Evolutionary conservation across 1,284 basidiomycete genomes (phyloP).

Genomic region (Abortiporus biennis): DNA sequence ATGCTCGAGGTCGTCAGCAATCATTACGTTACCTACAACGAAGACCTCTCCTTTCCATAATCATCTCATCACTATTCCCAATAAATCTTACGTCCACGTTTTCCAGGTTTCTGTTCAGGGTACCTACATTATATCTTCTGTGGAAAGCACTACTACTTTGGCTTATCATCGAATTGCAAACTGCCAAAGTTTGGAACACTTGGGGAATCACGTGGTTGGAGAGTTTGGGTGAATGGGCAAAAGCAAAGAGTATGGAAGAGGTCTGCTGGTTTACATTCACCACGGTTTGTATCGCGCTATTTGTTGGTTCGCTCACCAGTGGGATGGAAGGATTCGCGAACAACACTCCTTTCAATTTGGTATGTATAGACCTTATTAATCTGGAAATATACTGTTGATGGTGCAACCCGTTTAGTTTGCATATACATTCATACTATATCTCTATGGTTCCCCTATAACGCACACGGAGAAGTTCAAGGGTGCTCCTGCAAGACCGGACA

Average conservation of each 20-base stretch:
- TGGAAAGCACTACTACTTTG: constrained; percentile 49
- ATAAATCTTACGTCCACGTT: constrained; percentile 53
- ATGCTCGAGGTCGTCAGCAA: too few species aligned
- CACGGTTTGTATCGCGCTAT: constrained; percentile 56
- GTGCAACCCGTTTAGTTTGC: constrained; percentile 44
- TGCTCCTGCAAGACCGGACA: constrained; percentile 52
- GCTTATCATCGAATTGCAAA: constrained; percentile 51
- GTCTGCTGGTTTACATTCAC: constrained; percentile 71
- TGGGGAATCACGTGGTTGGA: constrained; percentile 19
- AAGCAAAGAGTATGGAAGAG: constrained; percentile 47
- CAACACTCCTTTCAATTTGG: constrained; percentile 61
- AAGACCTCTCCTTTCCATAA: constrained; percentile 17
- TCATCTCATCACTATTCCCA: constrained; percentile 45
- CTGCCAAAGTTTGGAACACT: constrained; percentile 28
- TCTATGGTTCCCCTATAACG: constrained; percentile 60
- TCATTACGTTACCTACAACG: too few species aligned
- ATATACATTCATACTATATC: constrained; percentile 67
- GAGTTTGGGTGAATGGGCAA: constrained; percentile 39
- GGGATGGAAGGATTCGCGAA: constrained; percentile 56
- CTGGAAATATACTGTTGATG: too few species aligned
- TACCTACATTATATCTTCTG: constrained; percentile 59
- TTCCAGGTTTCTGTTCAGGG: constrained; percentile 51
- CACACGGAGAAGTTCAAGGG: constrained; percentile 35
- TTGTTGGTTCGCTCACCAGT: constrained; percentile 57
- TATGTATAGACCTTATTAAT: constrained; percentile 26